phyloP scores from a whole-genome alignment of 768 basidiomycete genomes.

The Podaxis pistillaris region DNA sequence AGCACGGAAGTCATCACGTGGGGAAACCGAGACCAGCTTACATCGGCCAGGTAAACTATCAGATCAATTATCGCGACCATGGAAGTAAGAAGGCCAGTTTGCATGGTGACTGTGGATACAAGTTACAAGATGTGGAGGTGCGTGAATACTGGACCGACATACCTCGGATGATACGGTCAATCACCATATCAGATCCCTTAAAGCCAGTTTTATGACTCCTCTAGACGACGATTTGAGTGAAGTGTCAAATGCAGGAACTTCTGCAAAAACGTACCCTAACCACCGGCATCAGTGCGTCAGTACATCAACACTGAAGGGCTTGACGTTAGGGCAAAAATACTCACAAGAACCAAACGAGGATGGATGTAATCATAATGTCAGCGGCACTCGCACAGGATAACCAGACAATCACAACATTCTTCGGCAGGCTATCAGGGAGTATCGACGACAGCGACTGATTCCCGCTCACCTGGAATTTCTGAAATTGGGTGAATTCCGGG shows the following conservation, averaged over 20 bases:
- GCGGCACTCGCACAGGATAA: conserved; percentile 37
- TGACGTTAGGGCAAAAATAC: conserved; percentile 1
- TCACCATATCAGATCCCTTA: conserved; percentile 35
- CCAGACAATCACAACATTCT: conserved; percentile 35
- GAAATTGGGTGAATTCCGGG: conserved; percentile 26
- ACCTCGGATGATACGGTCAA: conserved; percentile 44
- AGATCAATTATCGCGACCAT: conserved; percentile 33
- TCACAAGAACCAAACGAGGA: conserved; percentile 44
- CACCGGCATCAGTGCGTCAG: not conserved
- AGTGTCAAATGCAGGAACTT: not conserved
- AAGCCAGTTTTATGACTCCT: conserved; percentile 41
- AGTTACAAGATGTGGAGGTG: not conserved
- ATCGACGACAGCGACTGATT: not conserved
- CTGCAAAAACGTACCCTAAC: conserved; percentile 5
- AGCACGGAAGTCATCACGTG: not conserved
- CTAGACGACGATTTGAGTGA: conserved; percentile 21
- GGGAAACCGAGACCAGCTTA: conserved; percentile 13
- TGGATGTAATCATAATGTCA: conserved; percentile 41
- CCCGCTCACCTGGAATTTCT: conserved; percentile 24
- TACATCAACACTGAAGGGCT: too few species aligned
- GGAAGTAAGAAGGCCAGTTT: conserved; percentile 35
- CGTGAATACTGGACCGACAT: conserved; percentile 10
- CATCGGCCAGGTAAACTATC: conserved; percentile 28
- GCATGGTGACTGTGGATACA: conserved; percentile 31
- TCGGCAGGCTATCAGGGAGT: not conserved